Evolutionary conservation across 2,329 filamentous ascomycete species (phyloP), one percentile per base, ranked within the genome.

Genomic region (Diaporthe sp.): DNA sequence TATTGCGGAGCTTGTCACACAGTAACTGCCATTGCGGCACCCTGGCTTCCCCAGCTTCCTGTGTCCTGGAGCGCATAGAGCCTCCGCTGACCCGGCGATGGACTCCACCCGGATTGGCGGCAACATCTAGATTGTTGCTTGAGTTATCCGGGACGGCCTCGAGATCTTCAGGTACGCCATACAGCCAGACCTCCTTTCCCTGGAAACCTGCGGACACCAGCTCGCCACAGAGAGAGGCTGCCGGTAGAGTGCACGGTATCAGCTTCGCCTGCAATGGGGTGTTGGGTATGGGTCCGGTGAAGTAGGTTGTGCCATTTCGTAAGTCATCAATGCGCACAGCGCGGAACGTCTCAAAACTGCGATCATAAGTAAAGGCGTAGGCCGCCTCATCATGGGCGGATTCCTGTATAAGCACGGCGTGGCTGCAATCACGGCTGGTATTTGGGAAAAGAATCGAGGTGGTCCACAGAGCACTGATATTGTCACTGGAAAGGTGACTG

Each of bases 361-460:
- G 87, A 80, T 96, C 94, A 78, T 95, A 96, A 1, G 93, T 92
- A 78, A 96, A 93, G 0, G 94, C 90, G 93, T 93, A 96, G 75
- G 87, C 89, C 35, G 93, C 91, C 81, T 95, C 94, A 72, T 91
- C 89, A 52, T 89, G 85, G 67, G 84, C 86, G 6, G 89, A 89
- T 75, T 91, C 87, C 77, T 91, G 90, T 22, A 96, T 85, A 60
- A 96, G 82, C 1, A 93, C 91, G 28, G 93, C 93, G 82, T 96
- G 93, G 78, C 93, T 95, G 80, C 93, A 95, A 77, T 94, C 92
- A 67, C 91, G 90, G 77, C 92, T 95, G n/a, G 91, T 92, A 78
- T 95, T 94, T 4, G 94, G 94, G 73, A 96, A 96, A 4, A 97
- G 85, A 60, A 97, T 96, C 45, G 95, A 95, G 0, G 94, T 95